A percentile compares a stretch with the other conserved stretches of the same genome.
Evolutionary conservation across 2,329 filamentous ascomycete species (phyloP).

Genomic region (Aureobasidium sp.): DNA sequence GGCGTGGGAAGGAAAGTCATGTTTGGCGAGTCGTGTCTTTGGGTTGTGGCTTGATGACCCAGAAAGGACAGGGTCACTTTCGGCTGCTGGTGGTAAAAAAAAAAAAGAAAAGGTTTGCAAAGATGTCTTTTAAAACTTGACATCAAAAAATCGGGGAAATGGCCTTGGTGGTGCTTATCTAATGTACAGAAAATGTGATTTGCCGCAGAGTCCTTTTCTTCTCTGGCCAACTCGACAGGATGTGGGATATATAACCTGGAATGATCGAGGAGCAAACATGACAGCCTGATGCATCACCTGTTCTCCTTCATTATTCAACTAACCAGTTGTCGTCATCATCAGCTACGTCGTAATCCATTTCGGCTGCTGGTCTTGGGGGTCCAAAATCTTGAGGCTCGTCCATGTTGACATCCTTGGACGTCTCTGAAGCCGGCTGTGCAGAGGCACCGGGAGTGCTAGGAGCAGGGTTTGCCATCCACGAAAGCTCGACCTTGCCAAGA

Average conservation of each 20-base stretch:
- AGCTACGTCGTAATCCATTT: conserved; percentile 45
- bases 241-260: background rate
- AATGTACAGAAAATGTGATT: background rate
- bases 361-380: conserved; percentile 15
- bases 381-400: conserved; percentile 10
- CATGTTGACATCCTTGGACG: conserved; percentile 12
- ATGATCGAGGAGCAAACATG: background rate
- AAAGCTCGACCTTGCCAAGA: conserved; percentile 55
- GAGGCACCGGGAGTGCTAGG: conserved; percentile 17
- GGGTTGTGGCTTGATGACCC: background rate
- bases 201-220: background rate
- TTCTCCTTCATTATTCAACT: background rate
- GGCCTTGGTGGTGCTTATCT: background rate
- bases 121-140: background rate
- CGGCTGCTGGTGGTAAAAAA: too few species aligned
- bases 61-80: background rate
- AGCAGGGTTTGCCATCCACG: conserved; percentile 48
- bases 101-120: background rate
- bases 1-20: background rate
- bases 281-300: background rate
- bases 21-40: background rate
- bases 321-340: conserved; percentile 41
- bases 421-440: conserved; percentile 14
- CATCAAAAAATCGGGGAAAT: background rate
- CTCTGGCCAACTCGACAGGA: background rate